phyloP scores from a whole-genome alignment of 2,329 filamentous ascomycete species.

The Sclerotinia nivalis region DNA sequence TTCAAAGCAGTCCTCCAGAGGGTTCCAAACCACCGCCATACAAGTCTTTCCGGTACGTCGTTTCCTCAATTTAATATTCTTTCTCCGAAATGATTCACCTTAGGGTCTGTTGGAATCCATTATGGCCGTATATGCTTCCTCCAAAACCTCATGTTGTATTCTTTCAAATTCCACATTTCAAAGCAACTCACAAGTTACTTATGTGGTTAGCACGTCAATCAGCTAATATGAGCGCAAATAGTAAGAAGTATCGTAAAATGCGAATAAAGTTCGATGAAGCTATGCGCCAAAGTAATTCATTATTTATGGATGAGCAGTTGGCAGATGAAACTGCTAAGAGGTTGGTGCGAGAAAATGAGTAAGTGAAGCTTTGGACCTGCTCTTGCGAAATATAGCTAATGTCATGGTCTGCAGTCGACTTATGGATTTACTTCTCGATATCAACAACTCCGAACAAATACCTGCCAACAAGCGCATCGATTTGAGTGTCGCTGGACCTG shows the following conservation, averaged over 20 bases:
- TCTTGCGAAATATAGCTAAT: conserved; percentile 18
- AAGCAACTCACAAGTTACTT: background rate
- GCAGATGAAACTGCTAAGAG: conserved; percentile 79
- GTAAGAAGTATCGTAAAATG: conserved; percentile 97
- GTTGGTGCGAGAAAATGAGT: conserved; percentile 92
- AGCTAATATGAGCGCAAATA: conserved; percentile 56
- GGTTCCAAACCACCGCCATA: conserved; percentile 2
- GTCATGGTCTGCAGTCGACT: conserved; percentile 64
- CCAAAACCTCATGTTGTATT: background rate
- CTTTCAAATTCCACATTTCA: background rate
- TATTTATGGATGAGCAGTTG: conserved; percentile 79
- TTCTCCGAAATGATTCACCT: background rate
- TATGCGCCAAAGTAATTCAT: conserved; percentile 77
- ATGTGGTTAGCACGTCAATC: background rate
- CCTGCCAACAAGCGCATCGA: conserved; percentile 74
- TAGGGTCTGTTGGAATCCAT: too few relatives aligned
- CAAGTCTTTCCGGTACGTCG: conserved; percentile 7
- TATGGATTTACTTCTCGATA: conserved; percentile 82
- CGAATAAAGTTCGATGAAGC: conserved; percentile 74
- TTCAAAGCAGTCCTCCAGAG: conserved; percentile 7
- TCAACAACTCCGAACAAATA: conserved; percentile 83
- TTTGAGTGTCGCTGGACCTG: conserved; percentile 48
- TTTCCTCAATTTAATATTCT: background rate
- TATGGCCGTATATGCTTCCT: background rate
- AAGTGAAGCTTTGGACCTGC: conserved; percentile 42